A percentile compares a stretch with the other conserved stretches of the same genome.
Conservation (phyloP, 2,329 filamentous ascomycete species). For the Exophiala viscosa region DNA sequence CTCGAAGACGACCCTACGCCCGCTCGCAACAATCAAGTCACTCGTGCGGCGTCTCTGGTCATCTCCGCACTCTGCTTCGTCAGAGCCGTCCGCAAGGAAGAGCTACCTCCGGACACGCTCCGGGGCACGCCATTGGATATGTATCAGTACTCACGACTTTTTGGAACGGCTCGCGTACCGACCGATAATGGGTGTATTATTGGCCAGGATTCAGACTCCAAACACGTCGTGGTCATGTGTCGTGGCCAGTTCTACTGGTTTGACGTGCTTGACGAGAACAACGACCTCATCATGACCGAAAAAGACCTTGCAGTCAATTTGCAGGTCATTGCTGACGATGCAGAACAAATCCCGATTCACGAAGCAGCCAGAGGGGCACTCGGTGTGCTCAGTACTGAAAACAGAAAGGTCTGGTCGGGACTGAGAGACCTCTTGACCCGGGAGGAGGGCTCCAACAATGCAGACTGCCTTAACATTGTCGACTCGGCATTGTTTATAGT, state of each 20-base stretch:
- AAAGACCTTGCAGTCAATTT: conserved; percentile 89
- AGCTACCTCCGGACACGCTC: conserved; percentile 82
- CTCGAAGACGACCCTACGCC: conserved; percentile 96
- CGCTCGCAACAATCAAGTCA: conserved; percentile 93
- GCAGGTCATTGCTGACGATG: conserved; percentile 87
- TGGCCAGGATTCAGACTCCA: conserved; percentile 87
- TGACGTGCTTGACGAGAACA: conserved; percentile 90
- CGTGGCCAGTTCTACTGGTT: conserved; percentile 99
- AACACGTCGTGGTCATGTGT: conserved; percentile 88
- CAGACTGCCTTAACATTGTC: conserved; percentile 91
- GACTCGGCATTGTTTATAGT: conserved; percentile 91
- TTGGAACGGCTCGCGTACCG: conserved; percentile 89
- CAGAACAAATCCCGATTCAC: conserved; percentile 81
- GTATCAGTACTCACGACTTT: conserved; percentile 95
- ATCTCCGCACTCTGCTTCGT: conserved; percentile 90
- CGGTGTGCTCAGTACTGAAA: conserved; percentile 92
- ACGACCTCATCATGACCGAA: conserved; percentile 94
- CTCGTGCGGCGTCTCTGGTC: conserved; percentile 84
- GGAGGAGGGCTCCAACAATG: conserved; percentile 87
- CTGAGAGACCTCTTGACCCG: conserved; percentile 81
- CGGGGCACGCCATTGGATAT: conserved; percentile 86
- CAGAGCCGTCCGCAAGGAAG: conserved; percentile 84
- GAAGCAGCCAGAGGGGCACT: conserved; percentile 93
- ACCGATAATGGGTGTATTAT: conserved; percentile 95
- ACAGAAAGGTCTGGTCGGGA: conserved; percentile 92